Evolutionary conservation across 2,329 filamentous ascomycete genomes (phyloP), one percentile per base, ranked within the genome.

Genomic region (Pestalotiopsis sp.): DNA sequence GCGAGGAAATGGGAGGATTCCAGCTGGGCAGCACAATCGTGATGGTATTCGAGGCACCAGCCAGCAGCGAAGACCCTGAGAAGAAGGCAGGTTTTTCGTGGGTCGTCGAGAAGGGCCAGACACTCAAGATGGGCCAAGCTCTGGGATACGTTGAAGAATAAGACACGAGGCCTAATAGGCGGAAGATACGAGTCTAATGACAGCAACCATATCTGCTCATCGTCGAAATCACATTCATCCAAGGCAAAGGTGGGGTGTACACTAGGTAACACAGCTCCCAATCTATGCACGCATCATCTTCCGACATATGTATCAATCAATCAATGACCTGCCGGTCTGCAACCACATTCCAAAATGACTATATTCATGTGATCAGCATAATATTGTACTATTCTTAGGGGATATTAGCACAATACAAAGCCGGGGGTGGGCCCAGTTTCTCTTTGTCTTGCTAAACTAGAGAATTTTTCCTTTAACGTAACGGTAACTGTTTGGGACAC

Each of bases 1-100:
- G 96, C 45, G 95, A 98, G 78, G 96, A 99, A 81, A 98, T 99
- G 94, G 96, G 96, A 67, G 97, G 96, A 0, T 99, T 99, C 83
- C 94, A 97, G 83, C 86, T 99, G 3, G 96, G 96, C 23, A 97
- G 94, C 79, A 97, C 95, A 1, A 91, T 99, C 73, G 96, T 99
- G 52, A 85, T 99, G 66, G 94, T 99, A 0, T 99, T 99, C 78
- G 97, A 99, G 82, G 96, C 96, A 13, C 96, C 96, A 0, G 89
- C 91, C 67, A 88, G 90, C 1, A 90, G 88, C 79, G 83, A 86
- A 65, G 82, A 86, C 67, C 14, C 31, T 14, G 65, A 61, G 2
- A 25, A 20, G n/a, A 88, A 85, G 69, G 89, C 87, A 14, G 94
- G 94, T 0, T 98, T 94, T 88, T 88, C 86, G 70, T 99, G 96